Base-by-base conservation (phyloP, 495 filamentous ascomycete species). In the Podospora pseudocomata region DNA sequence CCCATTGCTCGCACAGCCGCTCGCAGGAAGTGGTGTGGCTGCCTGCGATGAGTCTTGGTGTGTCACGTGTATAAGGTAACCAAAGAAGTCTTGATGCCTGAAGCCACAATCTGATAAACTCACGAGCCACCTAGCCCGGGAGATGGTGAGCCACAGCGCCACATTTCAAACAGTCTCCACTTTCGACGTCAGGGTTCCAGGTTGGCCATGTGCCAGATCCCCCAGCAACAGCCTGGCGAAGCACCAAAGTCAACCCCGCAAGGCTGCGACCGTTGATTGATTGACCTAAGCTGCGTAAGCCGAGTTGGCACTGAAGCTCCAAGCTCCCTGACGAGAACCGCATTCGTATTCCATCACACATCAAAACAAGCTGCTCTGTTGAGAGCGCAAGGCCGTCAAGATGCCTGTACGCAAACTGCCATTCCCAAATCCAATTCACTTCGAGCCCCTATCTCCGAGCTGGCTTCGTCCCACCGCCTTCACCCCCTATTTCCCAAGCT, bases 181-280 rank as follows among this genome's bases (percentile, higher is more conserved):
- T 6, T 54, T 65, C 63, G 69, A 68, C 65, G 72, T 71, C 68
- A 72, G 70, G 39, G 39, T 49, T 49, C 39, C 59, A 61, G 64
- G 59, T 66, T 60, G 53, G 19, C 27, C 59, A 60, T 67, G 53
- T 32, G 30, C 30, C 30, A 57, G 67, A 23, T 32, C 30, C 60
- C 65, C 65, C 59, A 53, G 65, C 26, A 32, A 15, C 23, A 62
- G 67, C 64, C 55, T 60, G 28, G 53, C 30, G 57, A 65, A 64
- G 65, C 49, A 23, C 23, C 23, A 23, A 23, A 23, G 23, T 23
- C 68, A 54, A 77, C 75, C 75, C 75, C 75, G 74, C 75, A 73
- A 76, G 75, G 72, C 70, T 75, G 72, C 66, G 67, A 69, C 49
- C 20, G 39, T 49, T 18, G 39, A 49, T 39, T 39, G 34, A 39